phyloP scores from a whole-genome alignment of 768 basidiomycete genomes.

The Termitomyces eurrhizus region DNA sequence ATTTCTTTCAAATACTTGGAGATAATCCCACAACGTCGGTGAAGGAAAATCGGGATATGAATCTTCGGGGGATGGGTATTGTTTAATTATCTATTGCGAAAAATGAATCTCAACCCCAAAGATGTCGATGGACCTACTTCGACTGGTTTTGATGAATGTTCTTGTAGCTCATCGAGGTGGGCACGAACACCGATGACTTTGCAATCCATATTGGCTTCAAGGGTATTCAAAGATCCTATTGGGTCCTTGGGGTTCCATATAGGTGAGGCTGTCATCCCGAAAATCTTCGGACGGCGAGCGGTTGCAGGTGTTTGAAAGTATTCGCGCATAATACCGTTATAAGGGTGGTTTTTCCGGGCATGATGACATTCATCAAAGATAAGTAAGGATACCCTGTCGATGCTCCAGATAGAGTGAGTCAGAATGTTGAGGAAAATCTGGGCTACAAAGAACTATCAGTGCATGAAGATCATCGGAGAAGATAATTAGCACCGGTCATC shows the following conservation, averaged over 20 bases:
- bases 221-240: conserved; percentile 49
- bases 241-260: conserved; percentile 79
- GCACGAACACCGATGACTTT: conserved; percentile 73
- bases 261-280: conserved; percentile 92
- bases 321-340: conserved; percentile 72
- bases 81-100: conserved; percentile 46
- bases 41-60: conserved; percentile 51
- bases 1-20: conserved; percentile 29
- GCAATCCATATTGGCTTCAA: conserved; percentile 72
- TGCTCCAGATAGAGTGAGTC: conserved; percentile 77
- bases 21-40: conserved; percentile 35
- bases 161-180: conserved; percentile 59
- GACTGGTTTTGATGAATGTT: conserved; percentile 57
- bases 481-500: conserved; percentile 62
- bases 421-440: conserved; percentile 80
- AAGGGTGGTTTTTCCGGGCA: conserved; percentile 69
- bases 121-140: conserved; percentile 44
- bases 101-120: conserved; percentile 1
- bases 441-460: conserved; percentile 38
- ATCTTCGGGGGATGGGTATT: conserved; percentile 46
- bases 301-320: conserved; percentile 46
- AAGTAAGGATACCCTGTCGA: conserved; percentile 65
- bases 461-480: neutral
- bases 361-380: conserved; percentile 86
- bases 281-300: conserved; percentile 67